Evolutionary conservation across 345 rosid genomes (phyloP).

Genomic region (Pugionium cornutum): DNA sequence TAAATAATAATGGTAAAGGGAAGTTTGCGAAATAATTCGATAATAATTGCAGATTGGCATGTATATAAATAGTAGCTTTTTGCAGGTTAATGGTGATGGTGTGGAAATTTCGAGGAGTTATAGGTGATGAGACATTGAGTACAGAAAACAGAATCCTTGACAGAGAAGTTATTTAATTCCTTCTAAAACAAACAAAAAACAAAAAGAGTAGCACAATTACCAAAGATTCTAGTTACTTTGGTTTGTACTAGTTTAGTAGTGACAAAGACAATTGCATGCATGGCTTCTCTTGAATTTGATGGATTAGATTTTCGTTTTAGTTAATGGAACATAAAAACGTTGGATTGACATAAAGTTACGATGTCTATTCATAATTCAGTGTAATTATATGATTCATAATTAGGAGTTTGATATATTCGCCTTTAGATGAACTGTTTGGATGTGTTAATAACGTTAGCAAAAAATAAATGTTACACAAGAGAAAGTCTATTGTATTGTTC

Average conservation of each 20-base stretch:
- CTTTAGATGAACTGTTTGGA: not conserved
- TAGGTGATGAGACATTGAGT: conserved; percentile 31
- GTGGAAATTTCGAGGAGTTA: conserved; percentile 34
- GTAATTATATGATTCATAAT: conserved; percentile 11
- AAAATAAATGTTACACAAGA: too few species aligned
- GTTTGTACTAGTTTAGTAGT: conserved; percentile 34
- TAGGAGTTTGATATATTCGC: not conserved
- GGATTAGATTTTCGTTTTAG: conserved; percentile 23
- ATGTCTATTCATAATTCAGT: conserved; percentile 11
- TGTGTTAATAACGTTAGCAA: not conserved
- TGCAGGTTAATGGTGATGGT: conserved; percentile 37
- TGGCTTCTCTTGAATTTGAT: conserved; percentile 17
- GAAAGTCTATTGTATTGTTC: too few species aligned
- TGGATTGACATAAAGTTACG: conserved; percentile 38
- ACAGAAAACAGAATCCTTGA: conserved; percentile 43
- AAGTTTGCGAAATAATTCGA: conserved; percentile 37
- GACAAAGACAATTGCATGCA: conserved; percentile 35
- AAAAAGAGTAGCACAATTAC: conserved; percentile 44
- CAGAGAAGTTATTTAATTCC: conserved; percentile 41
- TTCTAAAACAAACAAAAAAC: conserved; percentile 22
- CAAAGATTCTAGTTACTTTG: conserved; percentile 43
- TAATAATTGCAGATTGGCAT: conserved; percentile 35
- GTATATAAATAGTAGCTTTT: conserved; percentile 21
- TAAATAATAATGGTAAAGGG: conserved; percentile 24
- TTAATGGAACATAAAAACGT: conserved; percentile 21